Conservation (phyloP, 495 filamentous ascomycete genomes). For the Penicillium odoratum region DNA sequence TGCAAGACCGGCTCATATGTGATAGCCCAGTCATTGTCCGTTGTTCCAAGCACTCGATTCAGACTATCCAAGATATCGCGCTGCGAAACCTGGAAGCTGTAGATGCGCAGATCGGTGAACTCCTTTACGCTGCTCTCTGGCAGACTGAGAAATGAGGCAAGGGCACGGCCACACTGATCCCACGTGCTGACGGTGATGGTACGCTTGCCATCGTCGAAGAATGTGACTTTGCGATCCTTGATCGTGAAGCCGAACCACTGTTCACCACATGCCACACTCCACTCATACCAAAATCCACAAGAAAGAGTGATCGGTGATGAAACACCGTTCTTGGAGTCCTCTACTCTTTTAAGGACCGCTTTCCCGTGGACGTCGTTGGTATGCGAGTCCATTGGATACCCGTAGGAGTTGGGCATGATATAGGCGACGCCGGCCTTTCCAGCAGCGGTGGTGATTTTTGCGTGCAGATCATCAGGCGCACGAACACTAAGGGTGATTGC, state of each 20-base stretch:
- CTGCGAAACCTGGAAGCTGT: conserved; percentile 51
- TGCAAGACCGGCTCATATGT: conserved; percentile 38
- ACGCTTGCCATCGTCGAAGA: conserved; percentile 51
- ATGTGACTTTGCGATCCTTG: conserved; percentile 34
- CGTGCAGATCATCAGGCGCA: conserved; percentile 44
- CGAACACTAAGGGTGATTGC: conserved; percentile 55
- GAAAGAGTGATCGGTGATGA: conserved; percentile 50
- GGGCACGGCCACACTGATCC: conserved; percentile 44
- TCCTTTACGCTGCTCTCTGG: conserved; percentile 28
- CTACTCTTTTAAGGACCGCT: neutral
- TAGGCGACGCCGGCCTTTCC: conserved; percentile 60
- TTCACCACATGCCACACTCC: conserved; percentile 35
- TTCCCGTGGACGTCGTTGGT: conserved; percentile 24
- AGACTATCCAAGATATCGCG: conserved; percentile 54
- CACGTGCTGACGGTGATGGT: conserved; percentile 42
- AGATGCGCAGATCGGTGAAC: conserved; percentile 42
- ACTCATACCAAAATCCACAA: conserved; percentile 58
- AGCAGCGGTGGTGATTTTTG: conserved; percentile 57
- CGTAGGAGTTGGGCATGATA: conserved; percentile 63
- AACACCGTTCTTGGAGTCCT: conserved; percentile 43
- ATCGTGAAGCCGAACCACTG: conserved; percentile 50
- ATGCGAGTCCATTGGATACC: conserved; percentile 35
- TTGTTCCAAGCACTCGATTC: conserved; percentile 52
- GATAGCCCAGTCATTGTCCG: conserved; percentile 56
- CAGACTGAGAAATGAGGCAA: conserved; percentile 45